phyloP scores from a whole-genome alignment of 352 stramenopile genomes.

The Phytophthora sp. region DNA sequence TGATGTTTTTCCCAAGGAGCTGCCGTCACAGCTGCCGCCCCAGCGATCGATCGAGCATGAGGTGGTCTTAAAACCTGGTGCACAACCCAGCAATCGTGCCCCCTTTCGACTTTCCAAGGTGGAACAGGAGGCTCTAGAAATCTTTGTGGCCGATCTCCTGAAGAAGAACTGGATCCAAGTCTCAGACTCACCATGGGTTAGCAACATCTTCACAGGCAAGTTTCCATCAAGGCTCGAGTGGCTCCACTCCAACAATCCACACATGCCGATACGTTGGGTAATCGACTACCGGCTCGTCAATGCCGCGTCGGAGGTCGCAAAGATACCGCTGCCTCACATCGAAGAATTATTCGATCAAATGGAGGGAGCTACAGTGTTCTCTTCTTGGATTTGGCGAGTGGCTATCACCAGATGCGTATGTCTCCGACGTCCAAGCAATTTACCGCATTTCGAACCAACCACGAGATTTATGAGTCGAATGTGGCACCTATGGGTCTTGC shows the following conservation, averaged over 20 bases:
- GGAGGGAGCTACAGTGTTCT: neutral
- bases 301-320: neutral
- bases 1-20: neutral
- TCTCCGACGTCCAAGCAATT: neutral
- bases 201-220: constrained; percentile 15
- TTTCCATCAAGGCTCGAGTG: neutral
- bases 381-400: neutral
- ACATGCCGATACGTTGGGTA: constrained; percentile 4
- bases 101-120: neutral
- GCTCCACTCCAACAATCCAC: neutral
- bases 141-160: constrained; percentile 5
- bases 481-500: constrained; percentile 8
- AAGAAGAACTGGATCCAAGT: constrained; percentile 11
- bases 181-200: constrained; percentile 10
- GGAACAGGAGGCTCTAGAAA: neutral
- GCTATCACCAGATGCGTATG: constrained; percentile 12
- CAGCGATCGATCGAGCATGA: neutral
- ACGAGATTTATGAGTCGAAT: constrained; percentile 11
- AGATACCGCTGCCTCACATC: neutral
- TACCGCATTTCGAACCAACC: constrained; percentile 16
- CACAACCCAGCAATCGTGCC: neutral
- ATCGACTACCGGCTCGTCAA: constrained; percentile 2
- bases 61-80: neutral
- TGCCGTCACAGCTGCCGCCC: neutral
- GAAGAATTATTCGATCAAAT: neutral